A percentile compares a stretch with the other conserved stretches of the same genome.
These are phyloP conservation scores for Drechslerella stenobrocha DNA, from an alignment of 2,329 filamentous ascomycete genomes.

Conservation along the genomic window DNA sequence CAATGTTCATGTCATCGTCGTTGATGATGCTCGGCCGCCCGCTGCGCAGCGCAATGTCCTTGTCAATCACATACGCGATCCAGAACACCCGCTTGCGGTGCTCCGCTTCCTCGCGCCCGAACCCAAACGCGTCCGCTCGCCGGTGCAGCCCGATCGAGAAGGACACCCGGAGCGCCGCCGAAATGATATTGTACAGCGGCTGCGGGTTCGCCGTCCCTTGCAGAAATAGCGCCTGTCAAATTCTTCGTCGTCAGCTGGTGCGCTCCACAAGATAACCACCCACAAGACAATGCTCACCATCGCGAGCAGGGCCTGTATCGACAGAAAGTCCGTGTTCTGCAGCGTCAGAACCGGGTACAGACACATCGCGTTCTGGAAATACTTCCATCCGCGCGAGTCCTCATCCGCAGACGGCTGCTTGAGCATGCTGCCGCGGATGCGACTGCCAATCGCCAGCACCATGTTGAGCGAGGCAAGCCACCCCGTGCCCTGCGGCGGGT, in stretches of 20 bases:
- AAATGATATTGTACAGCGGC: conserved; percentile 85
- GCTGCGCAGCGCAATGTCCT: conserved; percentile 73
- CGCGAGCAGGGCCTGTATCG: conserved; percentile 88
- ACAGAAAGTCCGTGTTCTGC: conserved; percentile 92
- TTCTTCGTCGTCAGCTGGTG: neutral
- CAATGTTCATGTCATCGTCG: conserved; percentile 90
- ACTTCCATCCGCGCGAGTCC: conserved; percentile 79
- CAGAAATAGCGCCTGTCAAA: conserved; percentile 73
- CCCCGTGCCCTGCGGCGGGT: conserved; percentile 91
- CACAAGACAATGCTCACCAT: conserved; percentile 67
- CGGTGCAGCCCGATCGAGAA: conserved; percentile 97
- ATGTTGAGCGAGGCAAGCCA: conserved; percentile 99
- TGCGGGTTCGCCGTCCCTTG: conserved; percentile 97
- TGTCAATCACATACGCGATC: conserved; percentile 75
- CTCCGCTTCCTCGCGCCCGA: conserved; percentile 91
- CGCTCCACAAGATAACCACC: too few species aligned
- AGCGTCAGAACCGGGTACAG: conserved; percentile 91
- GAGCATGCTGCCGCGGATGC: conserved; percentile 70
- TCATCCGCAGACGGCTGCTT: conserved; percentile 87
- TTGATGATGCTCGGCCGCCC: conserved; percentile 72
- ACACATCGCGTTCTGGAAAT: conserved; percentile 94
- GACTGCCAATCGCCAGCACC: conserved; percentile 86
- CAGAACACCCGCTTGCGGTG: conserved; percentile 79
- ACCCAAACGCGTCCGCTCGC: conserved; percentile 84
- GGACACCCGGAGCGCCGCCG: conserved; percentile 83